Evolutionary conservation across 2,329 filamentous ascomycete species (phyloP).

Genomic region (Nemania sp.): DNA sequence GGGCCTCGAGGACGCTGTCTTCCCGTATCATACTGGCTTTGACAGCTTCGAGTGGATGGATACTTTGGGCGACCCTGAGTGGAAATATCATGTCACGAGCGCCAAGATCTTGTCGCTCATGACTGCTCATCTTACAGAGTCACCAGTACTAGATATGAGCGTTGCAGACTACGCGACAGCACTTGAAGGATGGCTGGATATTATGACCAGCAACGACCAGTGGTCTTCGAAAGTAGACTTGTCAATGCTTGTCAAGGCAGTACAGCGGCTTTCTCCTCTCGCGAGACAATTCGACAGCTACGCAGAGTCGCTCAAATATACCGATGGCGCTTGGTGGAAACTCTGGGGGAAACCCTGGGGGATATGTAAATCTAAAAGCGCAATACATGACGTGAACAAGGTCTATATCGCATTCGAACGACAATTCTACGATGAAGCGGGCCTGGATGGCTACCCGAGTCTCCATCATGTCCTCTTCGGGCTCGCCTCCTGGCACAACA

Average conservation of each 20-base stretch:
- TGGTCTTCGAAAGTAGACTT: constrained; percentile 5
- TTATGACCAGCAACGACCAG: not conserved
- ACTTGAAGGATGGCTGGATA: constrained; percentile 3
- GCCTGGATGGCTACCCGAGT: not conserved
- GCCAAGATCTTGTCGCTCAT: constrained; percentile 12
- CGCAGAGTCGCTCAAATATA: constrained; percentile 2
- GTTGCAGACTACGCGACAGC: constrained; percentile 13
- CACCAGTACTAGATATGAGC: constrained; percentile 7
- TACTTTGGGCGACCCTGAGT: constrained; percentile 7
- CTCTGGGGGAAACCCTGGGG: constrained; percentile 1
- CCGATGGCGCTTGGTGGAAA: constrained; percentile 3
- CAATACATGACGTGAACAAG: constrained; percentile 6
- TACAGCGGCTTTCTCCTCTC: not conserved
- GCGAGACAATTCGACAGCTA: not conserved
- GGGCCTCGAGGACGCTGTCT: not conserved
- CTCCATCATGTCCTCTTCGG: constrained; percentile 11
- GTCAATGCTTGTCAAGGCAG: not conserved
- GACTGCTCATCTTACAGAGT: constrained; percentile 3
- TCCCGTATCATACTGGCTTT: constrained; percentile 15
- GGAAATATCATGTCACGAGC: constrained; percentile 9
- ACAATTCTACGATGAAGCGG: constrained; percentile 5
- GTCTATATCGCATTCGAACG: constrained; percentile 10
- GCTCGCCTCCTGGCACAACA: constrained; percentile 5
- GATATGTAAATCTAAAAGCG: no score
- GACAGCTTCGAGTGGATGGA: constrained; percentile 14